Conservation (phyloP, 305 asterid species). For the Fraxinus xanthoxyloides region DNA sequence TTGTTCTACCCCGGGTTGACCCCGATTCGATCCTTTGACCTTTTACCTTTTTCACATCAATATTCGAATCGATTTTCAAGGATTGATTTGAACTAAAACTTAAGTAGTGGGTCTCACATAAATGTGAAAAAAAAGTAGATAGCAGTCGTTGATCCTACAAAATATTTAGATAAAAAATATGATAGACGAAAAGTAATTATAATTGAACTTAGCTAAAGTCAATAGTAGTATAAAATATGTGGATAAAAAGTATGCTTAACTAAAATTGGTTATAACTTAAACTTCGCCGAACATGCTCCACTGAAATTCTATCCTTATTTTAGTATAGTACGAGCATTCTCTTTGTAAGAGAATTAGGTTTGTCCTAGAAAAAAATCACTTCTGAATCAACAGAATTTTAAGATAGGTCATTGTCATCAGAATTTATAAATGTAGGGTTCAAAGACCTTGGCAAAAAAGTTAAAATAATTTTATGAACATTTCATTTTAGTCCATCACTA, state of each 20-base stretch:
- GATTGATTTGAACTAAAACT: too few species aligned
- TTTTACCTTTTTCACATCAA: too few species aligned
- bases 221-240: neutral
- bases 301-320: neutral
- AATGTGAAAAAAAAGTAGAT: too few species aligned
- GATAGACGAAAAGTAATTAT: neutral
- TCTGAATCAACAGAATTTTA: neutral
- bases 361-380: neutral
- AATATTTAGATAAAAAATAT: too few species aligned
- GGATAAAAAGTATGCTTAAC: neutral
- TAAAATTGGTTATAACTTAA: too few species aligned
- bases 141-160: too few species aligned
- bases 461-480: neutral
- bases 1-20: too few species aligned
- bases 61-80: too few species aligned
- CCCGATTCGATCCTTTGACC: too few species aligned
- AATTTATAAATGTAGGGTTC: neutral
- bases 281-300: neutral
- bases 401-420: neutral
- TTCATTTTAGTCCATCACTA: neutral
- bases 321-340: neutral
- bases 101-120: too few species aligned
- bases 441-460: neutral
- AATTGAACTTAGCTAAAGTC: neutral
- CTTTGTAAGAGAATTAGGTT: neutral